A percentile compares a stretch with the other conserved stretches of the same genome.
Conservation (phyloP, 805 yeast species). For the Candida loeiensis region DNA sequence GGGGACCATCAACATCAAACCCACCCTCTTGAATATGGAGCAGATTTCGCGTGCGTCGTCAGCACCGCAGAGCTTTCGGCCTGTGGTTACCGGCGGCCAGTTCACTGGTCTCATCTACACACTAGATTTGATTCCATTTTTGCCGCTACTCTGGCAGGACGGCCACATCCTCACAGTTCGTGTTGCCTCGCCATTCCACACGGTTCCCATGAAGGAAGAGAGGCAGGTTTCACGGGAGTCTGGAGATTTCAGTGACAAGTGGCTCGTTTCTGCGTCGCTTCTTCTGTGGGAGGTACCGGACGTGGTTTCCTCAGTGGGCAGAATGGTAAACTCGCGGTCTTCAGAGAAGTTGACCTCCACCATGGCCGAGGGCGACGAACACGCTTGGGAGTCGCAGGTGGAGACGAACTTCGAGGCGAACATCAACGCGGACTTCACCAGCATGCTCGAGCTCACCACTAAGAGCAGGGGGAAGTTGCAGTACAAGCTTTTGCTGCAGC, state of each 20-base stretch:
- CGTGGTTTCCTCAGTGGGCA: not conserved
- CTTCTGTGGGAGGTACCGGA: conserved; percentile 7
- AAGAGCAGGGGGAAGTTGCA: not conserved
- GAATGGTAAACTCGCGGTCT: not conserved
- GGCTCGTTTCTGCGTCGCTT: conserved; percentile 6
- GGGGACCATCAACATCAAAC: conserved; percentile 25
- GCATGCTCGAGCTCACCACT: conserved; percentile 3
- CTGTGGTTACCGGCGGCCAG: conserved; percentile 25
- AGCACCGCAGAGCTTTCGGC: conserved; percentile 17
- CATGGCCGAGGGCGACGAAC: conserved; percentile 1
- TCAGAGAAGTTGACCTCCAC: not conserved
- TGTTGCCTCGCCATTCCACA: conserved; percentile 5
- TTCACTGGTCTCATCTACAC: conserved; percentile 26
- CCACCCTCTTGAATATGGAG: conserved; percentile 25
- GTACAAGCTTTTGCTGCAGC: conserved; percentile 7
- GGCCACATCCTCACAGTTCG: conserved; percentile 18
- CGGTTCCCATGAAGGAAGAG: not conserved
- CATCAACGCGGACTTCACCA: conserved; percentile 4
- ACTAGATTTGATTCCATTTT: conserved; percentile 23
- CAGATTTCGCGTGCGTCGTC: conserved; percentile 10
- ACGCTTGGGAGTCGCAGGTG: conserved; percentile 3
- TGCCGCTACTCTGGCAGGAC: conserved; percentile 27
- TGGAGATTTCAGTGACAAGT: not conserved
- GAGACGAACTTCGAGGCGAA: not conserved
- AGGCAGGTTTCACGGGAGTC: not conserved